Base-by-base conservation (phyloP, 208 protist species). In the Strigomonas galati region DNA sequence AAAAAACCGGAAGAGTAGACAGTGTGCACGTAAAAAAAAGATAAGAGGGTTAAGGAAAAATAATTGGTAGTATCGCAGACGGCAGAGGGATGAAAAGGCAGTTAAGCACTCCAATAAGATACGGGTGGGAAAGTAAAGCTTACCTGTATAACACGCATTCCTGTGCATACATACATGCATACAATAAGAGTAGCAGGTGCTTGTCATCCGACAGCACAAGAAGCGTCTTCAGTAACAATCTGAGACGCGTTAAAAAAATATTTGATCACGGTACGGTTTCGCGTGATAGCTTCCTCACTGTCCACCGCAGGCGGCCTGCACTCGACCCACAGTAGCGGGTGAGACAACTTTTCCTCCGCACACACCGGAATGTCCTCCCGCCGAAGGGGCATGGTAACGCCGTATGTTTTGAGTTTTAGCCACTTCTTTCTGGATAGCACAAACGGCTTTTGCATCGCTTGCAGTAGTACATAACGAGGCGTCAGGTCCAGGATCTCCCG, bases 321-420 rank as follows among this genome's bases (percentile, higher is more conserved):
- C 19, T 43, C 44, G 6, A 85, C 64, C 82, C 82, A 89, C 30
- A 89, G 66, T 10, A 89, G 77, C 15, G 80, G 82, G 56, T 74
- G 68, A 17, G 59, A 28, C 5, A 65, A 27, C 28, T 26, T n/a
- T 27, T 2, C 60, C 53, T 14, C 5, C 3, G n/a, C 56, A 6
- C 17, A 17, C 12, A 26, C 44, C 0, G 79, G 75, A 23, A 86
- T 65, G 32, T 84, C 55, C 9, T 31, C 24, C 2, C 37, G 52
- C 0, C 24, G 30, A 0, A 81, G 60, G 9, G 24, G 14, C 0
- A 19, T 15, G 19, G 37, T 66, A 12, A 91, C 32, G 3, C 64
- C 59, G n/a, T 82, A 44, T 0, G 14, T 31, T 10, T 19, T n/a
- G 4, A 43, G 9, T 27, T 69, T 63, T 6, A 74, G 28, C 84